Conservation (phyloP, 768 basidiomycete species). For the Guyanaporus albipodus region DNA sequence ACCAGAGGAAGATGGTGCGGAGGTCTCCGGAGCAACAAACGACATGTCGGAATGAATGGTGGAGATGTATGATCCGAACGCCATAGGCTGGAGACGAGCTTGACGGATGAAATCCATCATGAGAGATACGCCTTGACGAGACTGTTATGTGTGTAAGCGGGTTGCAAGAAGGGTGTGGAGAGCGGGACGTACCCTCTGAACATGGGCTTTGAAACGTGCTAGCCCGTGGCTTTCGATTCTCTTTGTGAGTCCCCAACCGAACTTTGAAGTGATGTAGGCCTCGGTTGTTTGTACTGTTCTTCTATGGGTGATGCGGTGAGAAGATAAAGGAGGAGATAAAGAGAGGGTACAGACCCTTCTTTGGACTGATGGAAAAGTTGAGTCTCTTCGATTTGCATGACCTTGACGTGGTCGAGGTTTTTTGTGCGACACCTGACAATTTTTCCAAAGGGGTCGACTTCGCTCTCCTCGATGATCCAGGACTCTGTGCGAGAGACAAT, state of each 20-base stretch:
- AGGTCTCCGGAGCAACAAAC: slow-evolving; percentile 21
- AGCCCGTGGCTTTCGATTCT: slow-evolving; percentile 84
- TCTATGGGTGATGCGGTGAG: slow-evolving; percentile 34
- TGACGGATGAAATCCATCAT: slow-evolving; percentile 77
- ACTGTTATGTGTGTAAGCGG: slow-evolving; percentile 41
- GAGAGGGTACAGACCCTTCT: slow-evolving; percentile 55
- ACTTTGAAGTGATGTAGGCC: slow-evolving; percentile 80
- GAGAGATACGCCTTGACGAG: slow-evolving; percentile 82
- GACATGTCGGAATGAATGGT: slow-evolving; percentile 33
- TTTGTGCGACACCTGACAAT: slow-evolving; percentile 74
- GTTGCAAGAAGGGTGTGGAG: neutral
- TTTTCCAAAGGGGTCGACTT: slow-evolving; percentile 82
- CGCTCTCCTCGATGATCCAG: slow-evolving; percentile 94
- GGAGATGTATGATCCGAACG: slow-evolving; percentile 37
- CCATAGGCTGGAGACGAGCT: slow-evolving; percentile 58
- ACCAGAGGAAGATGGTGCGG: slow-evolving; percentile 12
- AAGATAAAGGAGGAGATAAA: neutral
- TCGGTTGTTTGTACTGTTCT: slow-evolving; percentile 84
- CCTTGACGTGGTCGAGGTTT: slow-evolving; percentile 92
- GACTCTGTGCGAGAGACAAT: slow-evolving; percentile 83
- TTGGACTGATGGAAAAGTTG: slow-evolving; percentile 64
- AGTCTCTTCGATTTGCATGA: slow-evolving; percentile 89
- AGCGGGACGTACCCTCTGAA: slow-evolving; percentile 64
- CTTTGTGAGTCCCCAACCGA: slow-evolving; percentile 88
- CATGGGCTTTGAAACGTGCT: slow-evolving; percentile 79